Base-by-base conservation (phyloP, 2,329 filamentous ascomycete species). In the Tricladium varicosporioides region DNA sequence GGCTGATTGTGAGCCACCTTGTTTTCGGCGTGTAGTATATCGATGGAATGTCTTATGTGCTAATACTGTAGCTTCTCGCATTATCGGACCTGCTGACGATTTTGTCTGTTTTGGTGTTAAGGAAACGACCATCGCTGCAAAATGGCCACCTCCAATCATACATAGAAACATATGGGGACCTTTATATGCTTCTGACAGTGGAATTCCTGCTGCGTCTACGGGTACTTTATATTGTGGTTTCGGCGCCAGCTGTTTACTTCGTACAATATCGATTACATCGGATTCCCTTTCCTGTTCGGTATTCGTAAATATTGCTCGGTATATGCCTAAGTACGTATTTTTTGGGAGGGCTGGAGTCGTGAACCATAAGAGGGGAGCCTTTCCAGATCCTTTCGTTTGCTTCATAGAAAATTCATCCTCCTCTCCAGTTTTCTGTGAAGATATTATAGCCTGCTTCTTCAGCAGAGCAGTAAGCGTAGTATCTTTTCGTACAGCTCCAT, bases 111-210 rank as follows among this genome's bases (percentile, higher is more conserved):
- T 89, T 0, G 94, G 92, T 0, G 91, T 85, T 3, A 97, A 80
- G 0, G 92, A 92, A 10, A 99, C 89, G 10, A 97, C 80, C 92
- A 97, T 97, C 51, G 90, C 94, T 0, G 94, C 94, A 70, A 99
- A 99, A 71, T 99, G 94, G 0, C 94, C 94, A 58, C 94, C 94
- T 19, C 94, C 94, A 51, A 99, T 96, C 94, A 99, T 99, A 74
- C 92, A 97, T 48, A 99, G 82, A 70, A 99, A 97, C 50, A 96
- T 85, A 70, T 97, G 92, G 1, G 92, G 91, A 7, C 87, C 86
- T 19, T 85, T 83, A 69, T 87, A 84, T 2, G 78, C 77, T 9
- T 81, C 74, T 1, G 78, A 75, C 2, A 81, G 78, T 5, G 84
- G 72, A 14, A 78, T 76, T 1, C 84, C 83, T 48, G 86, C 84